These are phyloP conservation scores for Groenewaldozyma tartarivorans DNA, from an alignment of 805 yeast genomes.

Conservation along the genomic window DNA sequence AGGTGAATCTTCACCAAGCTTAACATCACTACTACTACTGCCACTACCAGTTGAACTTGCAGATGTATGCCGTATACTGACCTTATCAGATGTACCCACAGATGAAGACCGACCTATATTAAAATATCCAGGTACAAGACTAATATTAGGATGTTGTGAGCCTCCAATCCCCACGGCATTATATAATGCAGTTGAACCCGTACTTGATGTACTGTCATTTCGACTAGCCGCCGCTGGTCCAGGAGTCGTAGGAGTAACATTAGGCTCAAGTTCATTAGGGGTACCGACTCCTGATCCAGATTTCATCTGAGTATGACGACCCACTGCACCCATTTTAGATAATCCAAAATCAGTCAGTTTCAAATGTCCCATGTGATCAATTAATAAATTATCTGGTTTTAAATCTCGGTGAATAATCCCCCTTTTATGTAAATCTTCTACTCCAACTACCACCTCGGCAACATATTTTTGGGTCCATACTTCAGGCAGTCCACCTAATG, in stretches of 20 bases:
- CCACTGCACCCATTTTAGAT: conserved; percentile 78
- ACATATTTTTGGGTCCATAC: conserved; percentile 74
- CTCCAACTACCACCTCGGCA: conserved; percentile 86
- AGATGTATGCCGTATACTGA: conserved; percentile 14
- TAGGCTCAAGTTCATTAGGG: conserved; percentile 4
- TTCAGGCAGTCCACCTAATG: conserved; percentile 74
- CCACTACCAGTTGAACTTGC: conserved; percentile 18
- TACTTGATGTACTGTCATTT: not conserved
- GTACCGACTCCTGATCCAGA: conserved; percentile 2
- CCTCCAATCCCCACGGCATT: not conserved
- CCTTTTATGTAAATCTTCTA: conserved; percentile 75
- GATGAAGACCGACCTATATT: conserved; percentile 2
- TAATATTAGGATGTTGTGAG: conserved; percentile 20
- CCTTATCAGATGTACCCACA: conserved; percentile 6
- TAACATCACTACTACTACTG: conserved; percentile 18
- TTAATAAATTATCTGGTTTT: conserved; percentile 87
- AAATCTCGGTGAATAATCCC: conserved; percentile 93
- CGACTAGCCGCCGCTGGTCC: not conserved
- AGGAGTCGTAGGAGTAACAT: not conserved
- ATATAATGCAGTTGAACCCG: not conserved
- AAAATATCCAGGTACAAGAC: conserved; percentile 23
- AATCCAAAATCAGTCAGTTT: conserved; percentile 94
- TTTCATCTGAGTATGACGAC: conserved; percentile 46
- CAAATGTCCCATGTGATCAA: conserved; percentile 79
- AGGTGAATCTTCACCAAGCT: conserved; percentile 19